phyloP scores from a whole-genome alignment of 495 filamentous ascomycete genomes.

The Aspergillus steynii region DNA sequence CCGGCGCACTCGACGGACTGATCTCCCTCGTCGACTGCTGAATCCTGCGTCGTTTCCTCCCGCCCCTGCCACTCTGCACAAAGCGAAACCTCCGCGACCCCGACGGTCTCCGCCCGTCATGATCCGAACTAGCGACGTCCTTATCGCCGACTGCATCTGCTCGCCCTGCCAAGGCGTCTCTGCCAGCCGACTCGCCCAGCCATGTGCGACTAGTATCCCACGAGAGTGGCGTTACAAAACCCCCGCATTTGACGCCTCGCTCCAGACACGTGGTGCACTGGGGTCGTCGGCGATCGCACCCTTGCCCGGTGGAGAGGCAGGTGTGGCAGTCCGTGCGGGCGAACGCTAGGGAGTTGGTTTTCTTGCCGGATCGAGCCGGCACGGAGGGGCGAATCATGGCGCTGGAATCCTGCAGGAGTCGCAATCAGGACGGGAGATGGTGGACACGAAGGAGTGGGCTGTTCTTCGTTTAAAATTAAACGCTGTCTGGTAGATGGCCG shows the following conservation, averaged over 20 bases:
- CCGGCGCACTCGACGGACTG: not conserved
- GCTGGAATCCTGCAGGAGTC: too few relatives aligned
- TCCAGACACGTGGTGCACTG: slow-evolving; percentile 14
- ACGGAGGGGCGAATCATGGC: too few relatives aligned
- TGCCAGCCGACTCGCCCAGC: not conserved
- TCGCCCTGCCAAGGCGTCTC: too few relatives aligned
- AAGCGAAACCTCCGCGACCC: not conserved
- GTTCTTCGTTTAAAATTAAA: too few relatives aligned
- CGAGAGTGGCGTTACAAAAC: slow-evolving; percentile 4
- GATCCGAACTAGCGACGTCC: not conserved
- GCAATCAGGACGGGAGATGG: too few relatives aligned
- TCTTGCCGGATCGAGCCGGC: slow-evolving; percentile 10
- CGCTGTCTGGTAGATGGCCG: too few relatives aligned
- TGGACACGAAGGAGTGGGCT: too few relatives aligned
- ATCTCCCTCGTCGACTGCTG: not conserved
- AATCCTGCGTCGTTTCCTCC: not conserved
- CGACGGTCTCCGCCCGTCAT: not conserved
- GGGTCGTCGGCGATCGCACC: slow-evolving; percentile 19
- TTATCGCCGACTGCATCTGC: not conserved
- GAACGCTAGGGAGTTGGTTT: slow-evolving; percentile 24
- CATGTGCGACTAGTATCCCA: slow-evolving; percentile 11
- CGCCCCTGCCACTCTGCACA: not conserved
- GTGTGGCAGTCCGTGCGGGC: slow-evolving; percentile 22
- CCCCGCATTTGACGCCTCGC: slow-evolving; percentile 10
- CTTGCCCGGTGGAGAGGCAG: slow-evolving; percentile 13